Percentiles rank a stretch among this genome's conserved stretches.
phyloP scores from a whole-genome alignment of 2,329 filamentous ascomycete genomes.

The Zymoseptoria crescenta region DNA sequence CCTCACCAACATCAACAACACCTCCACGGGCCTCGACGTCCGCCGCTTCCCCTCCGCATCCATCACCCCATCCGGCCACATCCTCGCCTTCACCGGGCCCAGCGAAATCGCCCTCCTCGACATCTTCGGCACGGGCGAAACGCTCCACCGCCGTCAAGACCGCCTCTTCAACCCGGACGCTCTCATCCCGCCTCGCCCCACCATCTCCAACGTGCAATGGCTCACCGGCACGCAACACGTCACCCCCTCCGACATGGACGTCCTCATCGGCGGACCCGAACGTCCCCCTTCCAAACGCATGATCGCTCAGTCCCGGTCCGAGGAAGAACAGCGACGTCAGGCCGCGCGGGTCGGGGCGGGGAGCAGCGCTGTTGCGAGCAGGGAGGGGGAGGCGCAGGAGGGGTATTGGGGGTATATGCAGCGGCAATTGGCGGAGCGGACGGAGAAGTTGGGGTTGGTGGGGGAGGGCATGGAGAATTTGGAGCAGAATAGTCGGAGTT shows the following conservation, averaged over 20 bases:
- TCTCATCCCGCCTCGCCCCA: slow-evolving; percentile 69
- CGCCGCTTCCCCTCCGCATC: slow-evolving; percentile 61
- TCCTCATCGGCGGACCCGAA: slow-evolving; percentile 82
- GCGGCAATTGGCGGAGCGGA: slow-evolving; percentile 80
- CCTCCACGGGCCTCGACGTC: slow-evolving; percentile 51
- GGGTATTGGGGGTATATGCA: slow-evolving; percentile 72
- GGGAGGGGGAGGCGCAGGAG: slow-evolving; percentile 44
- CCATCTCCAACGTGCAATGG: slow-evolving; percentile 94
- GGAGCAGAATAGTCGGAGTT: slow-evolving; percentile 71
- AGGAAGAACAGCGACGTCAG: slow-evolving; percentile 52
- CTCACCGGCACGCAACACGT: slow-evolving; percentile 91
- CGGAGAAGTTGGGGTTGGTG: slow-evolving; percentile 75
- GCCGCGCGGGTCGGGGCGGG: slow-evolving; percentile 31
- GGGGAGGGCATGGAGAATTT: slow-evolving; percentile 78
- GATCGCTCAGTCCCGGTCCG: slow-evolving; percentile 68
- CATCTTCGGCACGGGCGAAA: slow-evolving; percentile 69
- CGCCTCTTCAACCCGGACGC: slow-evolving; percentile 70
- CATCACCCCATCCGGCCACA: slow-evolving; percentile 69
- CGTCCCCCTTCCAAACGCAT: slow-evolving; percentile 83
- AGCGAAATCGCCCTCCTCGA: slow-evolving; percentile 78
- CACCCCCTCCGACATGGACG: slow-evolving; percentile 76
- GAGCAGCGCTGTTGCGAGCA: slow-evolving; percentile 19
- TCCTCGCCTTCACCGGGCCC: slow-evolving; percentile 82
- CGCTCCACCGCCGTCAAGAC: slow-evolving; percentile 54
- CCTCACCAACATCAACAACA: slow-evolving; percentile 47